Evolutionary conservation across 345 rosid genomes (phyloP), one percentile per base, ranked within the genome.

Genomic region (Draba incana): DNA sequence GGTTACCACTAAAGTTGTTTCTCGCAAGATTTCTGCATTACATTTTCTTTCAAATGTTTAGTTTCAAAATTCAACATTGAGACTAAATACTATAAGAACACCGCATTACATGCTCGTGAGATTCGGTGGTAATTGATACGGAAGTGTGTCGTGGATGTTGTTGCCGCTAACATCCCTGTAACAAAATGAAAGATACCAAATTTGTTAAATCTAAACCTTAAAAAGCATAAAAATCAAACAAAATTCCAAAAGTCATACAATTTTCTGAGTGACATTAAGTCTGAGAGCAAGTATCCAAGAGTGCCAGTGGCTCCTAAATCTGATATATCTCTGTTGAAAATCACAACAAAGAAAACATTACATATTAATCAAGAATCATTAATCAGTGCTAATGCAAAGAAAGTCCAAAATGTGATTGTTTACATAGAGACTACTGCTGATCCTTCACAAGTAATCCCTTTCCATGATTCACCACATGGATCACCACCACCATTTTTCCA

Each of bases 381-480:
- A 51, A 16, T 4, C 64, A 10, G 45, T 62, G 73, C 55, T 15
- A 64, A 44, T 55, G 39, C 15, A 43, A 27, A 75, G 8, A 11
- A 69, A 9, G 50, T n/a, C 1, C 46, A 28, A n/a, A 61, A 20
- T 46, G 16, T 37, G 66, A 23, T 57, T 25, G 1, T 82, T 45
- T 86, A 95, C 99, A 92, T 74, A 37, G 98, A 82, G 62, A 92
- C 92, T 55, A 95, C 92, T 52, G 97, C 88, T 3, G 99, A 92
- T 53, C 86, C 96, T 42, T 85, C 84, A 59, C 99, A 95, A 31
- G 82, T 78, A 57, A 95, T 76, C 63, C 99, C 99, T 83, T 80
- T 86, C 99, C 99, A 95, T 57, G 98, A 84, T 77, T 92, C 98
- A 61, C 77, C 78, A 74, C 99, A 95, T n/a, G 98, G 99, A 85